Percentiles rank a stretch among this genome's conserved stretches.
phyloP scores from a whole-genome alignment of 2,329 filamentous ascomycete genomes.

The Epichloe uncinata region DNA sequence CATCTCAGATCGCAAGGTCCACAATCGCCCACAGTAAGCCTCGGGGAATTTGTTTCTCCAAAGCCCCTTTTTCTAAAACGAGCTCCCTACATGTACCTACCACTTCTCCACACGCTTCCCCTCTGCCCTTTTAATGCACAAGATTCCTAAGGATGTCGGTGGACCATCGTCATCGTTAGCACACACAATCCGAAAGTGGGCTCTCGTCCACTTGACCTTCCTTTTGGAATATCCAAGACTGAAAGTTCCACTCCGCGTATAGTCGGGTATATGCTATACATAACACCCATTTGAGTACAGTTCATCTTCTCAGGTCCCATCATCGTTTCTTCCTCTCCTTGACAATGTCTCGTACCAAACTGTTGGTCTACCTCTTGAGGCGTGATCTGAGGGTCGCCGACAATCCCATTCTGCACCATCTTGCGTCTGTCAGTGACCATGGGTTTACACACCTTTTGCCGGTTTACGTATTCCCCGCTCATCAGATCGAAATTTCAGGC shows the following conservation, averaged over 20 bases:
- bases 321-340: background rate
- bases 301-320: too few species aligned
- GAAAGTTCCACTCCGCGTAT: background rate
- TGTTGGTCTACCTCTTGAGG: constrained; percentile 59
- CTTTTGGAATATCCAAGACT: background rate
- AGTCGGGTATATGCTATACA: background rate
- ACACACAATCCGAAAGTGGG: background rate
- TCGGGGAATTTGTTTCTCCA: background rate
- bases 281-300: background rate
- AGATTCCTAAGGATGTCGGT: too few species aligned
- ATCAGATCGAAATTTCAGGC: constrained; percentile 63
- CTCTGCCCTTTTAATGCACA: background rate
- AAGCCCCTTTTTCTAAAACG: background rate
- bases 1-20: constrained; percentile 1
- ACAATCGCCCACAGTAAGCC: background rate
- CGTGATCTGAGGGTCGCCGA: constrained; percentile 61
- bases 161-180: background rate
- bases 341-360: constrained; percentile 28
- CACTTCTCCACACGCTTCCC: background rate
- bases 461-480: constrained; percentile 53
- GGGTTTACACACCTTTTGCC: constrained; percentile 58
- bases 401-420: constrained; percentile 56
- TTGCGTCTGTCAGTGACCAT: constrained; percentile 34
- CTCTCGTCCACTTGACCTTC: background rate
- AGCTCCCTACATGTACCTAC: background rate